Evolutionary conservation across 169 alveolate species (phyloP).

Genomic region (Plasmodium blacklocki): DNA sequence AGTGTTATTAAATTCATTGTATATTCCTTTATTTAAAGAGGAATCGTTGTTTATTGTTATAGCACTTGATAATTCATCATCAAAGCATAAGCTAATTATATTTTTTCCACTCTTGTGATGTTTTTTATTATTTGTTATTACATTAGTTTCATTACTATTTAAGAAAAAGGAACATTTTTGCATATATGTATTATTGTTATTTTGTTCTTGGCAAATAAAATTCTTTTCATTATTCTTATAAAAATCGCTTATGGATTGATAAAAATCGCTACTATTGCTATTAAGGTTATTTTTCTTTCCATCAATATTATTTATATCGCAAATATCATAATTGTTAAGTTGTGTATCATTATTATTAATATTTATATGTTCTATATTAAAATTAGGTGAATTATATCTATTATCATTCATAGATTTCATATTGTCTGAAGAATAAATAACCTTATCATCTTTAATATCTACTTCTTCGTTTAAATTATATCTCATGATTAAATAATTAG

Average conservation of each 20-base stretch:
- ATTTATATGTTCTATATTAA: slow-evolving; percentile 10
- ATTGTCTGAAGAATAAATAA: slow-evolving; percentile 3
- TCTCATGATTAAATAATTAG: neutral
- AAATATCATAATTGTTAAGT: slow-evolving; percentile 11
- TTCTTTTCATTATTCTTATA: slow-evolving; percentile 56
- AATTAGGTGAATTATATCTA: slow-evolving; percentile 12
- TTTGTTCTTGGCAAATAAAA: slow-evolving; percentile 1
- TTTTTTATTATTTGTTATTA: slow-evolving; percentile 17
- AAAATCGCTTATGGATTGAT: slow-evolving; percentile 63
- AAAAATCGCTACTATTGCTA: slow-evolving; percentile 71
- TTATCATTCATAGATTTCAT: neutral
- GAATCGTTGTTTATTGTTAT: slow-evolving; percentile 48
- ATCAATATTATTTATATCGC: slow-evolving; percentile 22
- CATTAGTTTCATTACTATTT: slow-evolving; percentile 52
- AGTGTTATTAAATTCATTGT: neutral
- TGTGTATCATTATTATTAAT: slow-evolving; percentile 6
- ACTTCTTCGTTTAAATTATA: slow-evolving; percentile 16
- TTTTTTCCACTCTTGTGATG: slow-evolving; percentile 32
- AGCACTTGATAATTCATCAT: slow-evolving; percentile 71
- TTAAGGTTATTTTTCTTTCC: slow-evolving; percentile 36
- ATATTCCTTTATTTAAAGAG: slow-evolving; percentile 13
- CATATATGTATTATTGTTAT: slow-evolving; percentile 1
- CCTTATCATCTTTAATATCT: neutral
- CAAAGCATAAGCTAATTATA: slow-evolving; percentile 52
- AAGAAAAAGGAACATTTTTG: slow-evolving; percentile 7